A percentile compares a stretch with the other conserved stretches of the same genome.
phyloP scores from a whole-genome alignment of 2,329 filamentous ascomycete genomes.

The Fusarium veterinarium region DNA sequence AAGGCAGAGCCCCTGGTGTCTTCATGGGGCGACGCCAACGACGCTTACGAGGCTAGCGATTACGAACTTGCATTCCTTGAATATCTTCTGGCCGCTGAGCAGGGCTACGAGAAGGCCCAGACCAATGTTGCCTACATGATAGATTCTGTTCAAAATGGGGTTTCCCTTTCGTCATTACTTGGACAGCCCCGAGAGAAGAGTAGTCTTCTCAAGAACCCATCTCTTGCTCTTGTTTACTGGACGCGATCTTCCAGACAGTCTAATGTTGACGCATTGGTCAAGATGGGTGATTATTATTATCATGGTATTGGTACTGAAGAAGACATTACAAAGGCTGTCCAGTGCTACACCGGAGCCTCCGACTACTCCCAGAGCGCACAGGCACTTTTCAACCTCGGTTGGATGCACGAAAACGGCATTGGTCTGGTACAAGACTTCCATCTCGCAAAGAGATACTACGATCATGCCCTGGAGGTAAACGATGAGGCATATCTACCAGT shows the following conservation, averaged over 20 bases:
- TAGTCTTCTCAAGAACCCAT: slow-evolving; percentile 62
- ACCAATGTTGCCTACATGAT: slow-evolving; percentile 90
- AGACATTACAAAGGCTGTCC: slow-evolving; percentile 87
- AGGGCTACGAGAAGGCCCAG: slow-evolving; percentile 90
- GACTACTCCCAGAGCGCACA: slow-evolving; percentile 94
- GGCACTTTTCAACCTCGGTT: slow-evolving; percentile 95
- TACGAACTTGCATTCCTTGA: slow-evolving; percentile 82
- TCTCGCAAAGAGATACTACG: slow-evolving; percentile 95
- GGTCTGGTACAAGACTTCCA: slow-evolving; percentile 96
- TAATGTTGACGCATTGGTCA: slow-evolving; percentile 93
- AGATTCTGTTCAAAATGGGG: slow-evolving; percentile 73
- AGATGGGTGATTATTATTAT: slow-evolving; percentile 99
- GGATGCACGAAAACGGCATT: slow-evolving; percentile 99
- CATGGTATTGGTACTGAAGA: slow-evolving; percentile 77
- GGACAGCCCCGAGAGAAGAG: slow-evolving; percentile 52
- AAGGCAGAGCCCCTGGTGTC: slow-evolving; percentile 79
- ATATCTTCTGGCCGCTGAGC: slow-evolving; percentile 89
- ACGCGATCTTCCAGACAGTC: slow-evolving; percentile 92
- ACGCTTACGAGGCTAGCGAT: slow-evolving; percentile 82
- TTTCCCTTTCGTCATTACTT: slow-evolving; percentile 56
- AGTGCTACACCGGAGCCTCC: slow-evolving; percentile 91
- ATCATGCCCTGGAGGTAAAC: slow-evolving; percentile 90
- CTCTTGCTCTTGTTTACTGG: slow-evolving; percentile 89
- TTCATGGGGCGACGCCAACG: slow-evolving; percentile 84
- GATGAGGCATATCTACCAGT: slow-evolving; percentile 94